These are phyloP conservation scores for Melanogaster broomeanus DNA, from an alignment of 768 basidiomycete genomes.

Conservation along the genomic window DNA sequence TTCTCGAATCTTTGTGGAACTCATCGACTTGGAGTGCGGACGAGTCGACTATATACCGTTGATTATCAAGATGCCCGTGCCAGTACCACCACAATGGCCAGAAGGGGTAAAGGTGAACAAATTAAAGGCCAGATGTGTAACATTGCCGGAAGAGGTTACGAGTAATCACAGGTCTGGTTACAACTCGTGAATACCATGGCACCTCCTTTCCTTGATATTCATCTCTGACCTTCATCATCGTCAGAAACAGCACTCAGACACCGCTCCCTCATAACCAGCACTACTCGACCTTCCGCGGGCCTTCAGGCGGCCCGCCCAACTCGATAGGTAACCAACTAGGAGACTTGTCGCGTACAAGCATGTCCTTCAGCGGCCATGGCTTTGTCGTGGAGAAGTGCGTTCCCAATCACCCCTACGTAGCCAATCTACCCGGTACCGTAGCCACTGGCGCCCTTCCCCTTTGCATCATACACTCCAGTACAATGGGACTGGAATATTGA, in stretches of 20 bases:
- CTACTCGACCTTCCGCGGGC: background rate
- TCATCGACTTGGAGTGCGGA: too few species aligned
- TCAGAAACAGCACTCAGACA: background rate
- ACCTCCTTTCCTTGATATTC: conserved; percentile 1
- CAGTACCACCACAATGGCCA: conserved; percentile 10
- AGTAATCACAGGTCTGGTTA: conserved; percentile 18
- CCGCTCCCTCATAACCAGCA: background rate
- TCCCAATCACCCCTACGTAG: background rate
- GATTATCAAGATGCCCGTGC: conserved; percentile 25
- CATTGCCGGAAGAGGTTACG: conserved; percentile 18
- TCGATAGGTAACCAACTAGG: conserved; percentile 10
- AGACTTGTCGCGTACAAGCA: conserved; percentile 4
- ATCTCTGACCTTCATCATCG: conserved; percentile 2
- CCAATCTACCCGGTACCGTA: conserved; percentile 20
- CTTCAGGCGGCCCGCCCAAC: background rate
- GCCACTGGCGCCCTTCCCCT: conserved; percentile 14
- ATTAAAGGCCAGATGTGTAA: conserved; percentile 29
- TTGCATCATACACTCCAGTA: conserved; percentile 26
- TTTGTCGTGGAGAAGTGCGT: background rate
- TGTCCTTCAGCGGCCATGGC: conserved; percentile 8
- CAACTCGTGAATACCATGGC: conserved; percentile 2
- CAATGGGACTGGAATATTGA: conserved; percentile 75
- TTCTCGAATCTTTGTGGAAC: too few species aligned
- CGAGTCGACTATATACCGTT: too few species aligned
- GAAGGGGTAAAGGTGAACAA: conserved; percentile 23